A percentile compares a stretch with the other conserved stretches of the same genome.
phyloP scores from a whole-genome alignment of 1,284 basidiomycete genomes.

The Sanghuangporus weigelae region DNA sequence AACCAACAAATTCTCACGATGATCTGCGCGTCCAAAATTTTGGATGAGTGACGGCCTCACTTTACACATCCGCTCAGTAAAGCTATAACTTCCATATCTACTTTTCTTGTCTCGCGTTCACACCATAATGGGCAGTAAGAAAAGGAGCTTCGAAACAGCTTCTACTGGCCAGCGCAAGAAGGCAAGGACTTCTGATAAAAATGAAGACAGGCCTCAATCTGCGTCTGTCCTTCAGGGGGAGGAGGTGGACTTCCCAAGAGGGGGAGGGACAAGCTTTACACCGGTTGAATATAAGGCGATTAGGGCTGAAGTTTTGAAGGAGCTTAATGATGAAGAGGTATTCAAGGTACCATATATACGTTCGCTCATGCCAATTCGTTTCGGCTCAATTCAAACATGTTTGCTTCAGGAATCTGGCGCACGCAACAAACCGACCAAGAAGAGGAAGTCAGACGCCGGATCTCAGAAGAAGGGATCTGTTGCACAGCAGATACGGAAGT shows the following conservation, averaged over 20 bases:
- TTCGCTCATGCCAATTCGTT: not conserved
- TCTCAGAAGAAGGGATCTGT: constrained; percentile 9
- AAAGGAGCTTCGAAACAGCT: constrained; percentile 7
- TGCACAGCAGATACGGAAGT: constrained; percentile 21
- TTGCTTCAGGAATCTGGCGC: constrained; percentile 21
- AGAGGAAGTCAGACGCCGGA: constrained; percentile 15
- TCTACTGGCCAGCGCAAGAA: constrained; percentile 7
- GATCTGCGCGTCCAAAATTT: not conserved
- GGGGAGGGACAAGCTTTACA: constrained; percentile 79
- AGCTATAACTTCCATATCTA: too few species aligned
- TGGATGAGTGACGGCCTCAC: not conserved
- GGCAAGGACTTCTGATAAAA: constrained; percentile 2
- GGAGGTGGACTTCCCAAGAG: constrained; percentile 93
- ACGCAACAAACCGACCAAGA: constrained; percentile 27
- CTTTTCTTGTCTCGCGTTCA: not conserved
- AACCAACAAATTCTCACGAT: too few species aligned
- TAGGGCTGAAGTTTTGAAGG: constrained; percentile 78
- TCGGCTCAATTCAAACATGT: not conserved
- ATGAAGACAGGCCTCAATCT: not conserved
- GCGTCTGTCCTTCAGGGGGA: constrained; percentile 48
- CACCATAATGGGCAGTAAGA: not conserved
- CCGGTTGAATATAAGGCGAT: constrained; percentile 88
- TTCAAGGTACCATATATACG: constrained; percentile 48
- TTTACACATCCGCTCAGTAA: too few species aligned
- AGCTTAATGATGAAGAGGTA: constrained; percentile 75